phyloP scores from a whole-genome alignment of 257 asterid species.

The Gardenia jasminoides region DNA sequence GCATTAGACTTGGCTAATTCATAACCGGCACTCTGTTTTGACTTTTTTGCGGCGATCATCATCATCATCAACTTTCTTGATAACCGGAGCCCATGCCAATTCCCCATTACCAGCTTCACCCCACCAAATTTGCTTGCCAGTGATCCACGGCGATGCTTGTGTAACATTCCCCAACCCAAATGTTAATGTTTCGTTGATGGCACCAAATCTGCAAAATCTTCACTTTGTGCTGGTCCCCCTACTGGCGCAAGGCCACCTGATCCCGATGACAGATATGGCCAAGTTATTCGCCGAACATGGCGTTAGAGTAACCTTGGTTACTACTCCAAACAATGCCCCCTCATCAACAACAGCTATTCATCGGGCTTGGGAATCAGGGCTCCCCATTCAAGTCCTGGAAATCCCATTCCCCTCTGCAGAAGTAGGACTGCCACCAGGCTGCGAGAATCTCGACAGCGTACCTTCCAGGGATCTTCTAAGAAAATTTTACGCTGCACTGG shows the following conservation, averaged over 20 bases:
- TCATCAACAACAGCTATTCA: constrained; percentile 19
- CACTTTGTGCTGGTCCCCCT: constrained; percentile 53
- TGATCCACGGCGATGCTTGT: too few species aligned
- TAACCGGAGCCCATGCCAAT: too few species aligned
- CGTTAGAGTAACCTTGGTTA: constrained; percentile 36
- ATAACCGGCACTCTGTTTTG: too few species aligned
- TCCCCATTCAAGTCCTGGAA: neutral
- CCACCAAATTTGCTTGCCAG: too few species aligned
- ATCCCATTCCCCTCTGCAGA: constrained; percentile 38
- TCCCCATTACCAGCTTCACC: too few species aligned
- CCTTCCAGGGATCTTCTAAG: constrained; percentile 27
- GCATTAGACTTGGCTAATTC: too few species aligned
- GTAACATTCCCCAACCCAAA: too few species aligned
- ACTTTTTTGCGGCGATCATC: too few species aligned
- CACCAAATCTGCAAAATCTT: constrained; percentile 24
- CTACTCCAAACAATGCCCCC: constrained; percentile 40
- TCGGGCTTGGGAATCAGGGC: constrained; percentile 22
- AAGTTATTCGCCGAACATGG: constrained; percentile 42
- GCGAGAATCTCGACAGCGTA: constrained; percentile 27
- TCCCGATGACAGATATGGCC: constrained; percentile 64
- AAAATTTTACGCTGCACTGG: too few species aligned
- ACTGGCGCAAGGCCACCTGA: constrained; percentile 60
- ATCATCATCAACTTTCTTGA: too few species aligned
- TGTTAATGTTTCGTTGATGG: too few species aligned
- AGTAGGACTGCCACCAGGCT: constrained; percentile 47